Evolutionary conservation across 345 rosid species (phyloP), one percentile per base, ranked within the genome.

Genomic region (Passiflora organensis): DNA sequence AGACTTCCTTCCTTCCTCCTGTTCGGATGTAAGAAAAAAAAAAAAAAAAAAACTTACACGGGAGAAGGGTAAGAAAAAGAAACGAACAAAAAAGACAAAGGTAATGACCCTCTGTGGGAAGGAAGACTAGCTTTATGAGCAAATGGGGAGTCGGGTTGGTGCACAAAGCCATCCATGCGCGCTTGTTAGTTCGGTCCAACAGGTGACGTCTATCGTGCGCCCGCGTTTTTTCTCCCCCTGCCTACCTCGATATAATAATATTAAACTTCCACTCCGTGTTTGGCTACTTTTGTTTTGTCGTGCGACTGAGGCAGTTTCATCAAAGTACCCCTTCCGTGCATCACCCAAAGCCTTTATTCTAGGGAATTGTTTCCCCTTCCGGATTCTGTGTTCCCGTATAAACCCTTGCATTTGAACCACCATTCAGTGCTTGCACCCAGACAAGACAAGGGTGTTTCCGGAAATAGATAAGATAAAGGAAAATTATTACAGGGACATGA

Each of bases 301-400:
- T n/a, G n/a, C n/a, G 6, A 28, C 51, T 38, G 25, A 62, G 46
- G 53, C 53, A n/a, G 64, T 74, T 68, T 55, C 58, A 74, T 77
- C 78, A n/a, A 64, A 51, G 76, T 64, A 75, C n/a, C 63, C 80
- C 76, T 37, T 72, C 73, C 73, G 65, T 59, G 77, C 71, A 56
- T 32, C 1, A 57, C 69, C n/a, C 65, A 14, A 36, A 15, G 18
- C 60, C 74, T 59, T 48, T 63, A 53, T 53, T 65, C 21, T 22
- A 63, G 74, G 85, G 42, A 43, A 15, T 21, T 68, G 74, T 61
- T 60, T 51, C n/a, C n/a, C n/a, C 42, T 44, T 38, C 72, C 38
- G 10, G 38, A 22, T 10, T 62, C 16, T 54, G 69, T 56, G 36
- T 22, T 11, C 3, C 36, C 1, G n/a, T n/a, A n/a, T n/a, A n/a